Conservation (phyloP, 352 stramenopile genomes). For the Phytopythium cucurbitacearum region DNA sequence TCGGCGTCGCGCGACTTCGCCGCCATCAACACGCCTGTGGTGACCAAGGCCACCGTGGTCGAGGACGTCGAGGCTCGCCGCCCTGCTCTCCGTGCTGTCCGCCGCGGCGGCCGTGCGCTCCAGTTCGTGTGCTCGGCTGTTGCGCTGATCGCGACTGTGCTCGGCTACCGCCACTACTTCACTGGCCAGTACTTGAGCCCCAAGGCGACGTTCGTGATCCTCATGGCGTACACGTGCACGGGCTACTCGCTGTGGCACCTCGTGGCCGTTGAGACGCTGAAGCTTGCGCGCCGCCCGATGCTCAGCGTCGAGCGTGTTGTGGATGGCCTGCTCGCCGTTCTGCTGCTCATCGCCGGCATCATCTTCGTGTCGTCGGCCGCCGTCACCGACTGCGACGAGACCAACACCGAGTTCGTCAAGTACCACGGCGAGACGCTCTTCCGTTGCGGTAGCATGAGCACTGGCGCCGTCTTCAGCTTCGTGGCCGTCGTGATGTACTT, state of each 20-base stretch:
- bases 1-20: slow-evolving; percentile 20
- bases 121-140: slow-evolving; percentile 30
- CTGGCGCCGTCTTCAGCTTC: slow-evolving; percentile 34
- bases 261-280: slow-evolving; percentile 30
- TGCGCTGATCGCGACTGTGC: slow-evolving; percentile 21
- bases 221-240: slow-evolving; percentile 35
- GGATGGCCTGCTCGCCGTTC: slow-evolving; percentile 24
- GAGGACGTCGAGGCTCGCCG: slow-evolving; percentile 18
- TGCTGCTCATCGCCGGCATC: slow-evolving; percentile 28
- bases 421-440: slow-evolving; percentile 29
- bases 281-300: slow-evolving; percentile 26
- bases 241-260: slow-evolving; percentile 44
- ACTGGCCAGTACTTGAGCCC: slow-evolving; percentile 38
- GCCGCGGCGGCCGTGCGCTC: slow-evolving; percentile 21
- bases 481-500: slow-evolving; percentile 26
- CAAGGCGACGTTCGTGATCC: slow-evolving; percentile 35
- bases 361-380: slow-evolving; percentile 26
- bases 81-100: slow-evolving; percentile 23
- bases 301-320: slow-evolving; percentile 26
- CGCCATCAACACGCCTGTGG: slow-evolving; percentile 18
- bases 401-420: slow-evolving; percentile 21
- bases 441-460: slow-evolving; percentile 39
- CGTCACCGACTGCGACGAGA: slow-evolving; percentile 27
- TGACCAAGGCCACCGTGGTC: slow-evolving; percentile 10
- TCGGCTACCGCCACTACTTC: slow-evolving; percentile 43